phyloP scores from a whole-genome alignment of 2,329 filamentous ascomycete species.

The Diaporthe capsici region DNA sequence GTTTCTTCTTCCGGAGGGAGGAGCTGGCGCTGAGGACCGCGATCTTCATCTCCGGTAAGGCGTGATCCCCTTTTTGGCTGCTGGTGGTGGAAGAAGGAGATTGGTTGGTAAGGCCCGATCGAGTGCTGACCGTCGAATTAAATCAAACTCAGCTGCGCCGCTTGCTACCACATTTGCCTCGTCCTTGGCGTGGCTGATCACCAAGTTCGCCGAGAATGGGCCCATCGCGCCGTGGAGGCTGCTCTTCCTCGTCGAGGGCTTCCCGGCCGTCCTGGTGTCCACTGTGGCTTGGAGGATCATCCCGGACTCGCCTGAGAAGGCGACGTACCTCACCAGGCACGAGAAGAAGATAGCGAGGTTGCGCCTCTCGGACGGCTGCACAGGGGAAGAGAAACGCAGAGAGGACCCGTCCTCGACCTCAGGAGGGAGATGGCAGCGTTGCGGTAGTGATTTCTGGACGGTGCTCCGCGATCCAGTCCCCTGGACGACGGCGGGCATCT shows the following conservation, averaged over 20 bases:
- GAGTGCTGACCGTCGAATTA: neutral
- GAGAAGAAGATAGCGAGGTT: slow-evolving; percentile 79
- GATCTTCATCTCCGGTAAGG: slow-evolving; percentile 81
- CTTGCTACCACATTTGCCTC: slow-evolving; percentile 88
- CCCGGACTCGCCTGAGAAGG: slow-evolving; percentile 81
- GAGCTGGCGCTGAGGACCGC: slow-evolving; percentile 90
- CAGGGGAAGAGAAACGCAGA: slow-evolving; percentile 40
- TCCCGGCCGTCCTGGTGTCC: slow-evolving; percentile 83
- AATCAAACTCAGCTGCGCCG: slow-evolving; percentile 74
- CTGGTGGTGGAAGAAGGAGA: no score
- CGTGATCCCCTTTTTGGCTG: slow-evolving; percentile 32
- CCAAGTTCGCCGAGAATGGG: slow-evolving; percentile 73
- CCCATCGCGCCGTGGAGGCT: slow-evolving; percentile 89
- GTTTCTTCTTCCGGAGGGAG: slow-evolving; percentile 73
- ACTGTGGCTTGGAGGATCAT: slow-evolving; percentile 81
- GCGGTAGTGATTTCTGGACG: slow-evolving; percentile 50
- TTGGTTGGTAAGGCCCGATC: neutral
- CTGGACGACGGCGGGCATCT: slow-evolving; percentile 85
- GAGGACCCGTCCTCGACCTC: slow-evolving; percentile 42
- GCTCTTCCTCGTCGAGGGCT: slow-evolving; percentile 87
- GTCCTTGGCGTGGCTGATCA: slow-evolving; percentile 83
- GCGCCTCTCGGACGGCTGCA: slow-evolving; percentile 62
- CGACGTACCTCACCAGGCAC: slow-evolving; percentile 72
- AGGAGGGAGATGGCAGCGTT: neutral
- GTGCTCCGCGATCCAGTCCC: slow-evolving; percentile 76